These are phyloP conservation scores for Aspergillus tubingensis DNA, from an alignment of 2,329 filamentous ascomycete genomes.

Conservation along the genomic window DNA sequence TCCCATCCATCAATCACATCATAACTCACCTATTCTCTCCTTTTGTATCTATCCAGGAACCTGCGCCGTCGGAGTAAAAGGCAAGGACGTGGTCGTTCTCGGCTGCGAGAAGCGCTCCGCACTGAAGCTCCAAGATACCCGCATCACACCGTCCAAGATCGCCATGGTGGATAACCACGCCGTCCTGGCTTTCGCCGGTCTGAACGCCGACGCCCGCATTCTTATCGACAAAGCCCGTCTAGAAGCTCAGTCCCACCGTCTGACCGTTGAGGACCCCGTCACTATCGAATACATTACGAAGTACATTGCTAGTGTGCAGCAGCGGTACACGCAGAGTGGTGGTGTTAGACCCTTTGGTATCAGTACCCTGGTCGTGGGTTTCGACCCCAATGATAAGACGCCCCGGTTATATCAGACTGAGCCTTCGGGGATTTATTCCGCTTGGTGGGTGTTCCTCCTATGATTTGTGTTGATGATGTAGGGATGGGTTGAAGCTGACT, in stretches of 20 bases:
- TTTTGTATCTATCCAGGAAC: slow-evolving; percentile 64
- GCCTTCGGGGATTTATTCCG: slow-evolving; percentile 98
- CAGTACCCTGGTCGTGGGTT: slow-evolving; percentile 97
- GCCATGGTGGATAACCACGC: slow-evolving; percentile 94
- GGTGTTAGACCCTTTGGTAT: slow-evolving; percentile 98
- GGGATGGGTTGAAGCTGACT: neutral
- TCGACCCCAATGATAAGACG: slow-evolving; percentile 86
- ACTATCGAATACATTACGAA: slow-evolving; percentile 99
- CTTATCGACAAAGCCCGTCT: slow-evolving; percentile 96
- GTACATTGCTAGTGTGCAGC: slow-evolving; percentile 96
- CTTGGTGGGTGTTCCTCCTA: slow-evolving; percentile 67
- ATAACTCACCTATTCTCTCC: slow-evolving; percentile 25
- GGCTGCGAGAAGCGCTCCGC: slow-evolving; percentile 98
- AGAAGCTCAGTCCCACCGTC: slow-evolving; percentile 94
- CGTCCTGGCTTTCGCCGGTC: slow-evolving; percentile 92
- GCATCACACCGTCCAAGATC: slow-evolving; percentile 98
- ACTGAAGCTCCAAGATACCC: slow-evolving; percentile 99
- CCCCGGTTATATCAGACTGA: slow-evolving; percentile 96
- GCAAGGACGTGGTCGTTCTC: slow-evolving; percentile 87
- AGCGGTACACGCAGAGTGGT: slow-evolving; percentile 98
- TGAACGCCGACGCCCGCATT: slow-evolving; percentile 97
- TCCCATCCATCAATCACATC: slow-evolving; percentile 1
- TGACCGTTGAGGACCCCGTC: slow-evolving; percentile 96
- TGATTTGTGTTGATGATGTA: neutral
- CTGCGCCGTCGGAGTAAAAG: slow-evolving; percentile 97